Conservation (phyloP, 1,139 yeast genomes). For the Kodamaea ohmeri region DNA sequence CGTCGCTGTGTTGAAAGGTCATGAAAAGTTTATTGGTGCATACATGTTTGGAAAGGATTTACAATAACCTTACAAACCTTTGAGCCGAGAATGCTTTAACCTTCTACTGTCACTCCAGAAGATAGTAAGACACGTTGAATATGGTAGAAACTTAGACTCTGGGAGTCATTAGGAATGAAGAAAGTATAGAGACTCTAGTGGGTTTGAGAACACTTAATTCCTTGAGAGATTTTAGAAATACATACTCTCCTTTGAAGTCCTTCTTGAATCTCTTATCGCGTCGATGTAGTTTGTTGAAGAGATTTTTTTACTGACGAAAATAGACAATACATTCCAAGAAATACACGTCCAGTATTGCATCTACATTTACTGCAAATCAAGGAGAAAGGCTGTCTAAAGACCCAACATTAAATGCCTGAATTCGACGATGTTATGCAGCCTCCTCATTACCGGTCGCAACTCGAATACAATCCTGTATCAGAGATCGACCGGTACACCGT, state of each 20-base stretch:
- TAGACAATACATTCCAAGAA: slow-evolving; percentile 11
- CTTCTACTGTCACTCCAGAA: no score
- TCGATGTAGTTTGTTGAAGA: no score
- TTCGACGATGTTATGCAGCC: slow-evolving; percentile 36
- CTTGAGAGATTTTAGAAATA: no score
- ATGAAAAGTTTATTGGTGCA: slow-evolving; percentile 63
- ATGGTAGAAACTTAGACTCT: no score
- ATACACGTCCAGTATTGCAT: slow-evolving; percentile 15
- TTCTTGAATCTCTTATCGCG: no score
- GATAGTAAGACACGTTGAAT: no score
- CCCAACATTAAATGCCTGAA: slow-evolving; percentile 29
- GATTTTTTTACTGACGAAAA: neutral
- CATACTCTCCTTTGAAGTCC: no score
- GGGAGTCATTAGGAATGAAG: no score
- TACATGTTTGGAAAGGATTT: slow-evolving; percentile 61
- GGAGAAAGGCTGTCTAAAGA: neutral
- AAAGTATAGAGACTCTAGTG: no score
- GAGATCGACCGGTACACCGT: slow-evolving; percentile 55
- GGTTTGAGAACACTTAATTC: no score
- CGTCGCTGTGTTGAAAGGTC: slow-evolving; percentile 65
- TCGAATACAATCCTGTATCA: slow-evolving; percentile 34
- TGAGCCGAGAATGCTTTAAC: no score
- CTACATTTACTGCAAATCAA: slow-evolving; percentile 12
- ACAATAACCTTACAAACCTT: neutral
- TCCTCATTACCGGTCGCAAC: slow-evolving; percentile 35